These are phyloP conservation scores for Pseudodiploospora longispora DNA, from an alignment of 2,329 filamentous ascomycete genomes.

Conservation along the genomic window DNA sequence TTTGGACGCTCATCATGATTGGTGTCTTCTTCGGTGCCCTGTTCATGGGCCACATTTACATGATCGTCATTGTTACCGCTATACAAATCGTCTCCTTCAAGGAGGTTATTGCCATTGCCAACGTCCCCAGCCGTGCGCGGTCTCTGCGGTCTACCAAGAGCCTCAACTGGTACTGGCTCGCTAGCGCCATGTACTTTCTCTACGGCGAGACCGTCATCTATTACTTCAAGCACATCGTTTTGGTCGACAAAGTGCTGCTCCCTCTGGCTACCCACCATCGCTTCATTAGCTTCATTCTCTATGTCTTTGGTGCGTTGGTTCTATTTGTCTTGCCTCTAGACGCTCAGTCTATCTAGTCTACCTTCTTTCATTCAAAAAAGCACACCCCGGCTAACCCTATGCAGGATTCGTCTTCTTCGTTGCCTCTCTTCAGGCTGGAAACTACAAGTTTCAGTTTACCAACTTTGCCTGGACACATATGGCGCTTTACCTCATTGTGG, in stretches of 20 bases:
- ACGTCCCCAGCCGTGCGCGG: conserved; percentile 83
- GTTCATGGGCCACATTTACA: conserved; percentile 95
- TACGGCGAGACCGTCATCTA: conserved; percentile 99
- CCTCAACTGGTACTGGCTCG: conserved; percentile 98
- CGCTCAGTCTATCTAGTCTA: not conserved
- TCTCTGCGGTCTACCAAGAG: conserved; percentile 91
- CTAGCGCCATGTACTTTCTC: conserved; percentile 95
- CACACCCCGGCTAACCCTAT: conserved; percentile 10
- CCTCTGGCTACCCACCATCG: conserved; percentile 94
- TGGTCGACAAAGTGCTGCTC: conserved; percentile 87
- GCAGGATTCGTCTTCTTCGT: conserved; percentile 97
- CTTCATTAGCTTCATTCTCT: conserved; percentile 98
- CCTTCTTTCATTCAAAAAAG: too few species aligned
- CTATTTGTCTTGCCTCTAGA: not conserved
- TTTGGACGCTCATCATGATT: conserved; percentile 99
- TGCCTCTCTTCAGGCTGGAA: conserved; percentile 82
- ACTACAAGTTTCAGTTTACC: conserved; percentile 98
- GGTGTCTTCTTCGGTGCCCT: conserved; percentile 82
- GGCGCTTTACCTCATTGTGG: conserved; percentile 95
- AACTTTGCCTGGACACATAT: conserved; percentile 99
- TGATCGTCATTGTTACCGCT: conserved; percentile 85
- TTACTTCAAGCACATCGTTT: conserved; percentile 97
- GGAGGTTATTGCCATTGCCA: conserved; percentile 96
- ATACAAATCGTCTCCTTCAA: conserved; percentile 98
- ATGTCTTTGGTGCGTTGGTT: conserved; percentile 74